A percentile compares a stretch with the other conserved stretches of the same genome.
phyloP scores from a whole-genome alignment of 495 filamentous ascomycete species.

The Neurospora terricola region DNA sequence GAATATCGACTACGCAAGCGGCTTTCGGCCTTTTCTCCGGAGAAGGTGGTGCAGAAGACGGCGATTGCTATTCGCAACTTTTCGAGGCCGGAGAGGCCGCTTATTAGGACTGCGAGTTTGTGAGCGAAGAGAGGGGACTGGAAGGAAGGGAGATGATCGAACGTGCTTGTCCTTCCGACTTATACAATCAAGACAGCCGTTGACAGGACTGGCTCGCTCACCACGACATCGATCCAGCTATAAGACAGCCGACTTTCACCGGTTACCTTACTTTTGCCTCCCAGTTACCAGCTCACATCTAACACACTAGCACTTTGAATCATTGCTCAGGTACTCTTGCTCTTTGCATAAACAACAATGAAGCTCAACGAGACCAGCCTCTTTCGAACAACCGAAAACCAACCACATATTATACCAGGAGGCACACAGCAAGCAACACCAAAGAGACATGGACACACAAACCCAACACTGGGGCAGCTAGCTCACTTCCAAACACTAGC shows the following conservation, averaged over 20 bases:
- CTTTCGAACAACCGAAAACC: too few relatives aligned
- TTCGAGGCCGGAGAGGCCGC: not conserved
- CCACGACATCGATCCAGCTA: too few relatives aligned
- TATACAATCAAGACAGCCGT: not conserved
- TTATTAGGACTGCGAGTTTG: not conserved
- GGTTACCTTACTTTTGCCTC: too few relatives aligned
- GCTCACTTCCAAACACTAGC: conserved; percentile 32
- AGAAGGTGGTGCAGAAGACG: not conserved
- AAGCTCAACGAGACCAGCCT: too few relatives aligned
- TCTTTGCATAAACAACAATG: too few relatives aligned
- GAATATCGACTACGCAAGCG: not conserved
- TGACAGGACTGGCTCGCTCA: too few relatives aligned
- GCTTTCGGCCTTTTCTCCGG: not conserved
- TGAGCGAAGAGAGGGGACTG: not conserved
- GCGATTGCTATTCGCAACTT: not conserved
- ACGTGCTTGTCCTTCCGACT: too few relatives aligned
- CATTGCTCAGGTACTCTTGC: too few relatives aligned
- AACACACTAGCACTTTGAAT: too few relatives aligned
- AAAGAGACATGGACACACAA: not conserved
- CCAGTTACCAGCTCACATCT: too few relatives aligned
- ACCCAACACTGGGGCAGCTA: not conserved
- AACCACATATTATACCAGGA: too few relatives aligned
- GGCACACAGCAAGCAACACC: not conserved
- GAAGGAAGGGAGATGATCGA: not conserved
- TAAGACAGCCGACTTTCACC: too few relatives aligned